Base-by-base conservation (phyloP, 2,329 filamentous ascomycete species). In the Scytalidium lignicola region DNA sequence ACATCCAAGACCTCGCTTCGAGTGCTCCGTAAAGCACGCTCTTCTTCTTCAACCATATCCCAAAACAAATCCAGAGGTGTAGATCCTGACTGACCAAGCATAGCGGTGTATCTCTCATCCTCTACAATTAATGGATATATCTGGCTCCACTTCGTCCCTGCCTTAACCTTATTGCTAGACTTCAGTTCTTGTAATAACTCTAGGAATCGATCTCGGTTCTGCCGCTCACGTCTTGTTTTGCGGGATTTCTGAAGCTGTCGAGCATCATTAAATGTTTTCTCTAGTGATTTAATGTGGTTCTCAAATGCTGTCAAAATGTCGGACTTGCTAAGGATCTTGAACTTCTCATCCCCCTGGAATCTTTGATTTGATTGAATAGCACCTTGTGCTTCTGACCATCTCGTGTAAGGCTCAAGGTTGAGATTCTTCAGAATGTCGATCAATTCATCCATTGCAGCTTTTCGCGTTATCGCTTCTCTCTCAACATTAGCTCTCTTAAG, bases 271-370 rank as follows among this genome's bases (percentile, higher is more conserved):
- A 95, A 91, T 46, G 83, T 82, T 53, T 90, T 86, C 70, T 99
- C 93, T 56, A 97, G 78, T 50, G 85, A 79, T 70, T 95, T 96
- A 74, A 97, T 93, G 65, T 97, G 92, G 62, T 87, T 90, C 71
- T 97, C 90, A 68, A 97, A 99, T 52, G 88, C 87, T 62, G 83
- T 90, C 71, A 99, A 78, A 65, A 97, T 82, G 68, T 99, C 93
- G 70, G 88, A 86, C 65, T 90, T 90, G 71, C 77, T 90, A 59
- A 99, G 81, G 62, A 84, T 74, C 68, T 89, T 82, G 74, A 95
- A 96, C 73, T 88, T 93, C 64, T 88, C 82, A 59, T 95, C 89
- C 65, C 76, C 78, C 67, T 89, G 82, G 66, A 95, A 90, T 55
- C 82, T 83, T 55, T 85, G 78, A 65, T 87, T 88, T 47, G 82